Percentiles rank a stretch among this genome's conserved stretches.
phyloP scores from a whole-genome alignment of 106 monocot genomes.

The Alisma plantagoaquatica region DNA sequence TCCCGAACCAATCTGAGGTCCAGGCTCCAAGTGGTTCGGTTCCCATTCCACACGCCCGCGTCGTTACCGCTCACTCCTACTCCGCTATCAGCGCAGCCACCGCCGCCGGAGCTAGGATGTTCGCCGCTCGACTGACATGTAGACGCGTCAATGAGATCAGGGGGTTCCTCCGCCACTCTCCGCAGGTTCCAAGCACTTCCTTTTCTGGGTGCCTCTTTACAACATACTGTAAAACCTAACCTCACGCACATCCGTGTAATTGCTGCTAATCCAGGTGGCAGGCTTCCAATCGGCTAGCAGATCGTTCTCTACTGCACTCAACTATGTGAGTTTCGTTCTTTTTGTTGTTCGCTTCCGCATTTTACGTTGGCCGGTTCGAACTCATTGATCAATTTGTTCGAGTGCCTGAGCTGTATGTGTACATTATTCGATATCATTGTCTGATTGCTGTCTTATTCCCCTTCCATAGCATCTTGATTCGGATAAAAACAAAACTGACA shows the following conservation, averaged over 20 bases:
- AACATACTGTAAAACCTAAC: neutral
- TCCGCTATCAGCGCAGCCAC: neutral
- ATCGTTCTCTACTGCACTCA: constrained; percentile 86
- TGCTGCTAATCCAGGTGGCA: constrained; percentile 5
- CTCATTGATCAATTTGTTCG: constrained; percentile 1
- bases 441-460: too few relatives aligned
- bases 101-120: constrained; percentile 18
- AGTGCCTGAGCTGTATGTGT: too few relatives aligned
- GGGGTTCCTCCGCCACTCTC: constrained; percentile 14
- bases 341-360: neutral
- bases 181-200: constrained; percentile 13
- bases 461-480: constrained; percentile 87
- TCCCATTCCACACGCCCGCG: too few relatives aligned
- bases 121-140: constrained; percentile 41
- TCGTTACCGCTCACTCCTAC: neutral
- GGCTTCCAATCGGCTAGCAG: constrained; percentile 36
- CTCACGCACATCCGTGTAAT: neutral
- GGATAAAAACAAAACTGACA: constrained; percentile 62
- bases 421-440: too few relatives aligned
- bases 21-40: too few relatives aligned
- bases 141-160: constrained; percentile 47
- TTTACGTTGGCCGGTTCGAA: neutral
- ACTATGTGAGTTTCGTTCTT: constrained; percentile 52
- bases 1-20: too few relatives aligned
- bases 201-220: too few relatives aligned